Evolutionary conservation across 176 grass and related monocot species (phyloP).

Genomic region (Thinopyrum elongatum): DNA sequence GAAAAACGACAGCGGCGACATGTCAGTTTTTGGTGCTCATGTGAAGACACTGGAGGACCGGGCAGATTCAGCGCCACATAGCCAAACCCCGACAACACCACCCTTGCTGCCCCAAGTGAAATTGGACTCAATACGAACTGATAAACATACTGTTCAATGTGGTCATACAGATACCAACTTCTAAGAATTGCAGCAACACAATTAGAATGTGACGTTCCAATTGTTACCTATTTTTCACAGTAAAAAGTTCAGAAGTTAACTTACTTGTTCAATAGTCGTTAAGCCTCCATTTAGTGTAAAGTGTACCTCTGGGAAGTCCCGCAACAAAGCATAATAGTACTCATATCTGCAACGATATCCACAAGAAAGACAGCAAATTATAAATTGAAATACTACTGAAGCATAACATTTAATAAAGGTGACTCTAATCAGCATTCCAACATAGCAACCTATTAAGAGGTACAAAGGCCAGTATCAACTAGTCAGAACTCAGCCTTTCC

Average conservation of each 20-base stretch:
- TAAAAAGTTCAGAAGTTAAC: background rate
- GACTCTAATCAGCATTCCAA: background rate
- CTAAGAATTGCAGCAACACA: slow-evolving; percentile 9
- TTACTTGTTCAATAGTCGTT: slow-evolving; percentile 77
- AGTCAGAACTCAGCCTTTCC: background rate
- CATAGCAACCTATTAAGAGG: slow-evolving; percentile 11
- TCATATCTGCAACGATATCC: slow-evolving; percentile 65
- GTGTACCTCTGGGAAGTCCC: slow-evolving; percentile 79
- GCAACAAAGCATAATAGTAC: slow-evolving; percentile 87
- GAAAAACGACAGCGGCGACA: background rate
- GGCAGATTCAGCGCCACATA: background rate
- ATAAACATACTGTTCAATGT: background rate
- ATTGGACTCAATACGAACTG: background rate
- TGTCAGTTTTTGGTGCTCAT: background rate
- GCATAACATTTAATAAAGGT: background rate
- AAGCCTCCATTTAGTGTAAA: slow-evolving; percentile 95
- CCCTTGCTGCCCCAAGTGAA: background rate
- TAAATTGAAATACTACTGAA: background rate
- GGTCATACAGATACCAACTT: background rate
- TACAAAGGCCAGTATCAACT: background rate
- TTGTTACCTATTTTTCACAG: background rate
- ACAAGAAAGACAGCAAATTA: background rate
- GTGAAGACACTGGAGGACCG: background rate
- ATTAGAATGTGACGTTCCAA: background rate
- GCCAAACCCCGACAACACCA: background rate